A percentile compares a stretch with the other conserved stretches of the same genome.
Conservation (phyloP, 1,139 yeast genomes). For the Starmera stellimalicola region DNA sequence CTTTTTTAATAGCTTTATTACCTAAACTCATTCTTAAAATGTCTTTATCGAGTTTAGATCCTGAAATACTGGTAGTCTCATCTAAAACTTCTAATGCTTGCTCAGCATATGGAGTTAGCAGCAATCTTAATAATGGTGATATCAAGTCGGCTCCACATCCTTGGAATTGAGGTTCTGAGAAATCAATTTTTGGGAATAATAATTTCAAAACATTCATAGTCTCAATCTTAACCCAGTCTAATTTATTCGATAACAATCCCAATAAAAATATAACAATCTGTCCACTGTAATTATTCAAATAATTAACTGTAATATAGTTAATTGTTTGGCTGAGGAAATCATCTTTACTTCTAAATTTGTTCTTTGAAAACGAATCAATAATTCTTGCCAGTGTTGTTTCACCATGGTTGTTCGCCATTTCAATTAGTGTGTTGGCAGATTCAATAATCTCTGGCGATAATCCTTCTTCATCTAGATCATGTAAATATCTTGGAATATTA, state of each 20-base stretch:
- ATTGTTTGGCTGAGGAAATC: conserved; percentile 82
- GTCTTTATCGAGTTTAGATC: conserved; percentile 84
- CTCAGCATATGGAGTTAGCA: conserved; percentile 82
- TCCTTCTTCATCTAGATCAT: conserved; percentile 56
- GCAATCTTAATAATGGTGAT: conserved; percentile 74
- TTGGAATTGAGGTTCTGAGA: conserved; percentile 67
- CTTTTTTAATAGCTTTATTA: conserved; percentile 65
- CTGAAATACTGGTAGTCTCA: conserved; percentile 76
- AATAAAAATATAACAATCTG: conserved; percentile 65
- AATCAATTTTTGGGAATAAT: conserved; percentile 68
- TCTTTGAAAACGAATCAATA: conserved; percentile 65
- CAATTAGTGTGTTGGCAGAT: conserved; percentile 51
- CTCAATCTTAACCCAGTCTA: conserved; percentile 71
- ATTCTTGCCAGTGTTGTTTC: conserved; percentile 63
- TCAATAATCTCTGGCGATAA: conserved; percentile 41
- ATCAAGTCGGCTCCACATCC: conserved; percentile 95
- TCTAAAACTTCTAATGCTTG: conserved; percentile 85
- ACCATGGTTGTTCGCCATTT: conserved; percentile 49
- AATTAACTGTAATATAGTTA: conserved; percentile 52
- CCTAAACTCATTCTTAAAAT: conserved; percentile 89
- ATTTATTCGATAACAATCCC: conserved; percentile 70
- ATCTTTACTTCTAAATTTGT: conserved; percentile 75
- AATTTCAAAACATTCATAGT: conserved; percentile 67
- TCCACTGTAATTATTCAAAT: conserved; percentile 71
- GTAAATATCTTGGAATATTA: conserved; percentile 75